Percentiles rank a stretch among this genome's conserved stretches.
phyloP scores from a whole-genome alignment of 2,329 filamentous ascomycete genomes.

The Rachicladosporium sp. region DNA sequence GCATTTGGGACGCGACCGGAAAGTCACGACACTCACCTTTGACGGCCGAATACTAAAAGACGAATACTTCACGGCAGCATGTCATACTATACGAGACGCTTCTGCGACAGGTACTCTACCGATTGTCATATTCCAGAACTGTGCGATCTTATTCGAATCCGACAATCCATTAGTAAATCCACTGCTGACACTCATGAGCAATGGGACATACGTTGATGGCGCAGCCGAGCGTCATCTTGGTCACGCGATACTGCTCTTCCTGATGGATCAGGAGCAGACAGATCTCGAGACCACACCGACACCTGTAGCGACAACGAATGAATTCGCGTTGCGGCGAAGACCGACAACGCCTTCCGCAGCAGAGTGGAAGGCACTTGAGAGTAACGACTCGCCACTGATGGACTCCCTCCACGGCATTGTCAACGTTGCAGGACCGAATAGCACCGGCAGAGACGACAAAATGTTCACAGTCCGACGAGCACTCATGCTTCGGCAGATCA shows the following conservation, averaged over 20 bases:
- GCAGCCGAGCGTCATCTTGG: constrained; percentile 17
- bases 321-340: constrained; percentile 8
- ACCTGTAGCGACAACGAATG: constrained; percentile 10
- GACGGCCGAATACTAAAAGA: constrained; percentile 18
- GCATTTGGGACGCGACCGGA: constrained; percentile 12
- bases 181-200: constrained; percentile 19
- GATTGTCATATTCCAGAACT: constrained; percentile 21
- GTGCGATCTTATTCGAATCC: constrained; percentile 18
- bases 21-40: constrained; percentile 15
- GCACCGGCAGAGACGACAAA: constrained; percentile 16
- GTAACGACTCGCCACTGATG: constrained; percentile 18
- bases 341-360: constrained; percentile 5
- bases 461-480: constrained; percentile 21
- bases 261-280: constrained; percentile 19
- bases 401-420: constrained; percentile 23
- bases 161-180: constrained; percentile 16
- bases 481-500: constrained; percentile 21
- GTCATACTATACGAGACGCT: constrained; percentile 20
- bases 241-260: constrained; percentile 20
- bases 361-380: constrained; percentile 4
- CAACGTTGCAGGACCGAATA: constrained; percentile 20
- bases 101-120: constrained; percentile 16
- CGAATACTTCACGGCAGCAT: constrained; percentile 17
- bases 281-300: constrained; percentile 15
- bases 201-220: constrained; percentile 19